A percentile compares a stretch with the other conserved stretches of the same genome.
These are phyloP conservation scores for Geosmithia putterillii DNA, from an alignment of 2,329 filamentous ascomycete species.

Conservation along the genomic window DNA sequence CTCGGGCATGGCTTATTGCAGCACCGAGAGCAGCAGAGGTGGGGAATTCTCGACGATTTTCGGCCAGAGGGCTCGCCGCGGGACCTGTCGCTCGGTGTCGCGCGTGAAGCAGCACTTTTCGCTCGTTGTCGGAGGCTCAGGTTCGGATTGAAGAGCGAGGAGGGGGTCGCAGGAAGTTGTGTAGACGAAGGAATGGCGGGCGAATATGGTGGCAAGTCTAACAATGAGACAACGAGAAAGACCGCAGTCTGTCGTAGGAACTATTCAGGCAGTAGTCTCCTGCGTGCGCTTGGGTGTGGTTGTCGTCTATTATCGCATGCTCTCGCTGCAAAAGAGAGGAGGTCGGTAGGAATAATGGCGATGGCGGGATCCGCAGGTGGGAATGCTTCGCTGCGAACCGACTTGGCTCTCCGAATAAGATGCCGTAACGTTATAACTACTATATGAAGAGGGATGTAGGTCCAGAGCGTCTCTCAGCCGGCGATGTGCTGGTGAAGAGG, in stretches of 20 bases:
- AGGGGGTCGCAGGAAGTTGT: neutral
- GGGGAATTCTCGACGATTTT: slow-evolving; percentile 9
- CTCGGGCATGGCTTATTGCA: slow-evolving; percentile 19
- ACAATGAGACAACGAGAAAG: neutral
- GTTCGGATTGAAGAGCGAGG: neutral
- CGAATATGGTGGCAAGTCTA: slow-evolving; percentile 14
- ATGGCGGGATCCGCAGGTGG: neutral
- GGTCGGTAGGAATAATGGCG: neutral
- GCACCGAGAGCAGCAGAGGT: slow-evolving; percentile 8
- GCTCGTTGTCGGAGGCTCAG: neutral
- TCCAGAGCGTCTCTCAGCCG: neutral
- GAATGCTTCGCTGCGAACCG: neutral
- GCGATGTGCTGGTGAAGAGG: neutral
- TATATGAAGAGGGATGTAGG: neutral
- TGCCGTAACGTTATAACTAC: too few relatives aligned
- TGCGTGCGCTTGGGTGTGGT: neutral
- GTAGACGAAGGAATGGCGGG: slow-evolving; percentile 9
- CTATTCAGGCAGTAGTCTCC: neutral
- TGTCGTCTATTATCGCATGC: neutral
- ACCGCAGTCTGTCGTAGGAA: neutral
- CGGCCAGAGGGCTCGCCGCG: neutral
- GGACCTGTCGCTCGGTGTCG: neutral
- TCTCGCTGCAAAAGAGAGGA: neutral
- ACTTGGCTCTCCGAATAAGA: neutral
- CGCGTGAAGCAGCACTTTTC: neutral